These are phyloP conservation scores for Detonula confervacea DNA, from an alignment of 352 stramenopile species.

Conservation along the genomic window DNA sequence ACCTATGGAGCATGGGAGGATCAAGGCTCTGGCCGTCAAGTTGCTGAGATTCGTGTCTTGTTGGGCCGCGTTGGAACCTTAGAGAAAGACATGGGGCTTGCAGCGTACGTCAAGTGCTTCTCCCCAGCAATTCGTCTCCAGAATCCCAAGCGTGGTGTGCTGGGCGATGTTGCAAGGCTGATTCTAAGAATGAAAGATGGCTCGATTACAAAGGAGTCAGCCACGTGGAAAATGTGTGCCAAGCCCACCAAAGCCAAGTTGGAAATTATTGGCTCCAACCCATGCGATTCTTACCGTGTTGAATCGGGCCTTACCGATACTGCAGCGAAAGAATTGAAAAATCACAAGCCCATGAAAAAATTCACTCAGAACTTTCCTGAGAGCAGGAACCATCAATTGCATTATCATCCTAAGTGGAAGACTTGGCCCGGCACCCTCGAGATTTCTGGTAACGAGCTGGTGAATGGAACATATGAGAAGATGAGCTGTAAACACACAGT, in stretches of 20 bases:
- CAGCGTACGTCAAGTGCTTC: constrained; percentile 60
- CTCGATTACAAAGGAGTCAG: constrained; percentile 24
- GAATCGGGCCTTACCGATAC: constrained; percentile 55
- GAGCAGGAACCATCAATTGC: constrained; percentile 52
- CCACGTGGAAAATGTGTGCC: constrained; percentile 49
- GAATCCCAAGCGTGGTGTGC: constrained; percentile 55
- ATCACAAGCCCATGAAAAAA: constrained; percentile 15
- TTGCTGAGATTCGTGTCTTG: constrained; percentile 63
- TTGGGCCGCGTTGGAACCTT: constrained; percentile 51
- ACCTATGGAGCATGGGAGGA: constrained; percentile 68
- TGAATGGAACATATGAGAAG: constrained; percentile 61
- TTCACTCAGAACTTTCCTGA: constrained; percentile 54
- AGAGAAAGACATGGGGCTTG: constrained; percentile 40
- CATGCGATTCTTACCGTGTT: constrained; percentile 46
- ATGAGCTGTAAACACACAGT: constrained; percentile 56
- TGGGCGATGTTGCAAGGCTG: constrained; percentile 52
- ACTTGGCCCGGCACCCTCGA: constrained; percentile 65
- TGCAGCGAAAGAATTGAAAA: constrained; percentile 42
- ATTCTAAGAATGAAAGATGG: constrained; percentile 34
- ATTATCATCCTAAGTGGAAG: constrained; percentile 73
- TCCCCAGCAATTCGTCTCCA: constrained; percentile 60
- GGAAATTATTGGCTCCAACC: constrained; percentile 49
- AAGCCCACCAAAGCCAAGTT: constrained; percentile 40
- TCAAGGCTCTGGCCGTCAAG: constrained; percentile 55
- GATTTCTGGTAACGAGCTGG: constrained; percentile 38